Evolutionary conservation across 1,284 basidiomycete species (phyloP), one percentile per base, ranked within the genome.

Genomic region (Cutaneotrichosporon cutaneum): DNA sequence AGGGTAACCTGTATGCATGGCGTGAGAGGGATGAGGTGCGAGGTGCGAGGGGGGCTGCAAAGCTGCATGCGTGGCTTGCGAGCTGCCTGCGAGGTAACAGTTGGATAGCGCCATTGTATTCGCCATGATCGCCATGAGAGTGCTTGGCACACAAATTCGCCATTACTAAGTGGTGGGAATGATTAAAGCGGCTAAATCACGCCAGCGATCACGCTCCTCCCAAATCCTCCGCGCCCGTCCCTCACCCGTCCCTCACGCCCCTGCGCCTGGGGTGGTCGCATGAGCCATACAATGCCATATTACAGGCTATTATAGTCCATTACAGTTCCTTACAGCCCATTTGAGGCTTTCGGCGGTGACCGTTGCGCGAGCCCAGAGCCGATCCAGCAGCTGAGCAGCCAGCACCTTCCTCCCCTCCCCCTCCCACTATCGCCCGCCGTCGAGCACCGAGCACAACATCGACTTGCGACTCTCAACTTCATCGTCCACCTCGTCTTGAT

Each of bases 191-290:
- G 26, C 5, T 50, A 50, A 50, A 50, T 50, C 47, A 50, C 47
- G 47, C 47, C 47, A 50, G 47, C 47, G 47, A 50, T 50, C 47
- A 50, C 47, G 47, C 1, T 21, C 44, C 24, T 50, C 26, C 47
- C 47, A 27, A 50, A 50, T 50, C 26, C 14, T 50, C 24, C n/a
- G n/a, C n/a, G n/a, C n/a, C n/a, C n/a, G n/a, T n/a, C n/a, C n/a
- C 44, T 5, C 7, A 8, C 44, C 44, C n/a, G 21, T 8, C 8
- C 21, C 44, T 47, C 13, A n/a, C 3, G 3, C 3, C 42, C 42
- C 16, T 44, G 2, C 2, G 33, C 33, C 33, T 33, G 33, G 33
- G 33, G 9, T 33, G 33, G n/a, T n/a, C n/a, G n/a, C n/a, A n/a
- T n/a, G n/a, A n/a, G n/a, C n/a, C n/a, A n/a, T n/a, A n/a, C n/a